phyloP scores from a whole-genome alignment of 2,329 filamentous ascomycete species.

The Monosporascus sp. region DNA sequence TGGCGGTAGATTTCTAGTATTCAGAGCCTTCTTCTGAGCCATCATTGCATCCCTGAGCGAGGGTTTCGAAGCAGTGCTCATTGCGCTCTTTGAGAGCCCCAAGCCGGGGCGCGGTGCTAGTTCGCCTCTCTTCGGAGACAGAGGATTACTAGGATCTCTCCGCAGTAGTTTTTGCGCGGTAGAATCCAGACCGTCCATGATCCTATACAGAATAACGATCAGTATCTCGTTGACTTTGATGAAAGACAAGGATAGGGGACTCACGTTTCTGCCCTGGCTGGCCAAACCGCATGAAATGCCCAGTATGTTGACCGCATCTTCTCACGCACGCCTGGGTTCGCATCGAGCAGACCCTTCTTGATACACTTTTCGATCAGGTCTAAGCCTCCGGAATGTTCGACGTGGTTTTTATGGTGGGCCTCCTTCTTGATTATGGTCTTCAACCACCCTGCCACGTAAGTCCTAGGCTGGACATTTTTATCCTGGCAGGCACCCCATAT shows the following conservation, averaged over 20 bases:
- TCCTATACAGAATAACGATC: conserved; percentile 40
- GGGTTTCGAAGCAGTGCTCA: conserved; percentile 47
- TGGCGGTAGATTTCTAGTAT: conserved; percentile 46
- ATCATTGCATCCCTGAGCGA: conserved; percentile 79
- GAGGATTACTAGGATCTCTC: conserved; percentile 79
- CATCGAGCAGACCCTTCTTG: conserved; percentile 80
- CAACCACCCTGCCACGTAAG: conserved; percentile 76
- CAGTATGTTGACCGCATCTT: conserved; percentile 82
- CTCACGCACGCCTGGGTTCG: conserved; percentile 86
- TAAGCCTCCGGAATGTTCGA: conserved; percentile 80
- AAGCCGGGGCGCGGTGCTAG: conserved; percentile 50
- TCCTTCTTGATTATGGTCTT: conserved; percentile 77
- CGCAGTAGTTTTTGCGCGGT: conserved; percentile 76
- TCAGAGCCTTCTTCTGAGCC: conserved; percentile 67
- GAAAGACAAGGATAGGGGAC: conserved; percentile 24
- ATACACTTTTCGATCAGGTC: conserved; percentile 84
- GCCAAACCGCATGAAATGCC: conserved; percentile 75
- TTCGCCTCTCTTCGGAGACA: conserved; percentile 53
- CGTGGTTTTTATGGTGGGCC: conserved; percentile 67
- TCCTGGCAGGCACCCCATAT: conserved; percentile 78
- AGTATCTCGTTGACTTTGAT: background rate
- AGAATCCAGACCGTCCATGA: conserved; percentile 72
- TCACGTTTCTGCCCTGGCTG: conserved; percentile 67
- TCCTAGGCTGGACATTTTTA: conserved; percentile 85
- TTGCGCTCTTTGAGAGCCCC: conserved; percentile 59